These are phyloP conservation scores for Phalaenopsis hybrid DNA, from an alignment of 116 monocot genomes.

Conservation along the genomic window DNA sequence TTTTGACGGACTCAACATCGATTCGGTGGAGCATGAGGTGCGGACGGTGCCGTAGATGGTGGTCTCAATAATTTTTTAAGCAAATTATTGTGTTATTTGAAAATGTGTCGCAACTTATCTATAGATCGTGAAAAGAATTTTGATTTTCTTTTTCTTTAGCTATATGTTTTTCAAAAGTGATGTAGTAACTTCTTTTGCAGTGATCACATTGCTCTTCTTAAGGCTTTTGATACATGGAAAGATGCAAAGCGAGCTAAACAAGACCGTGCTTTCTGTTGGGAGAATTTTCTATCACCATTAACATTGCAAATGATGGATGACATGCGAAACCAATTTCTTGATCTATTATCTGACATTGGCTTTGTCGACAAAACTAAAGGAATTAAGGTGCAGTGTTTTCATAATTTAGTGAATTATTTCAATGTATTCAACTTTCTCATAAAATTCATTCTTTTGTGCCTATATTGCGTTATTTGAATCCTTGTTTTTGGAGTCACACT, in stretches of 20 bases:
- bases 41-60: too few relatives aligned
- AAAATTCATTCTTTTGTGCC: background rate
- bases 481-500: too few relatives aligned
- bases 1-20: too few relatives aligned
- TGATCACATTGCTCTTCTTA: constrained; percentile 81
- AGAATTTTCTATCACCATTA: constrained; percentile 81
- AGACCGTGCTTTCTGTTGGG: constrained; percentile 89
- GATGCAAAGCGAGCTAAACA: constrained; percentile 63
- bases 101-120: background rate
- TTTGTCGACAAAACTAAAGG: constrained; percentile 81
- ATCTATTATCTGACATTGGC: constrained; percentile 82
- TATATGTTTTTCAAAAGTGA: background rate
- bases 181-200: constrained; percentile 16
- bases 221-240: constrained; percentile 81
- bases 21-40: too few relatives aligned
- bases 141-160: background rate
- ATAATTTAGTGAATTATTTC: background rate
- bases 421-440: background rate
- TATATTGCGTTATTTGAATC: background rate
- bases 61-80: too few relatives aligned
- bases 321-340: constrained; percentile 84
- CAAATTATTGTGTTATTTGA: background rate
- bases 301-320: constrained; percentile 95
- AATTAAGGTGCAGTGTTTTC: constrained; percentile 37
- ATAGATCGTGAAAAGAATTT: background rate